Percentiles rank a stretch among this genome's conserved stretches.
phyloP scores from a whole-genome alignment of 345 rosid species.

The Boechera divaricarpa region DNA sequence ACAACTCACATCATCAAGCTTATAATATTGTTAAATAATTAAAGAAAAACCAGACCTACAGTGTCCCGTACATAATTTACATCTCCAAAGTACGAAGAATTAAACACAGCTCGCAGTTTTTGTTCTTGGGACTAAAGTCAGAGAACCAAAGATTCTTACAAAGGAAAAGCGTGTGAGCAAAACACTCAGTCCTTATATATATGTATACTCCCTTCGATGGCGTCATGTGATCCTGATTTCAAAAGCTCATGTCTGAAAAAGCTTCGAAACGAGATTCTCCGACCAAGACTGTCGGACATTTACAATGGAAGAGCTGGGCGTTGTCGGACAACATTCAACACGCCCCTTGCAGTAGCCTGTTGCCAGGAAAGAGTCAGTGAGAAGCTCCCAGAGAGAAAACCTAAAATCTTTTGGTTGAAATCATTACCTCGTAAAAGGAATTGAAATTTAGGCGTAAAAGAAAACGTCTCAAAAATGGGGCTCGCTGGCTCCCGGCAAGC shows the following conservation, averaged over 20 bases:
- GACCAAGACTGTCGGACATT: constrained; percentile 29
- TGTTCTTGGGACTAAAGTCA: background rate
- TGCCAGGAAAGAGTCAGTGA: constrained; percentile 30
- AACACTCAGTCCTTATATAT: background rate
- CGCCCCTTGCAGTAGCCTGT: constrained; percentile 89
- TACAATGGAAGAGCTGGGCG: constrained; percentile 68
- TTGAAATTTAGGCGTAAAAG: constrained; percentile 90
- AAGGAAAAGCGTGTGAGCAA: constrained; percentile 23
- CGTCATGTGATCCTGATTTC: constrained; percentile 26
- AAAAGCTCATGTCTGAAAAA: constrained; percentile 22
- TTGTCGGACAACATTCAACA: constrained; percentile 80
- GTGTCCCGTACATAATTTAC: constrained; percentile 15
- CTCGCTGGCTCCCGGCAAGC: constrained; percentile 96
- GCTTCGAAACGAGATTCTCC: constrained; percentile 11
- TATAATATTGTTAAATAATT: background rate
- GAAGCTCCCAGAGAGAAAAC: background rate
- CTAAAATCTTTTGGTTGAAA: background rate
- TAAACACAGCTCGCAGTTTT: constrained; percentile 27
- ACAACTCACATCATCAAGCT: constrained; percentile 11
- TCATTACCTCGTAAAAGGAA: constrained; percentile 84
- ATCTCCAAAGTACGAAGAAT: constrained; percentile 14
- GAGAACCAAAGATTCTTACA: constrained; percentile 4
- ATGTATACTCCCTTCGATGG: constrained; percentile 3
- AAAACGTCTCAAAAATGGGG: constrained; percentile 92
- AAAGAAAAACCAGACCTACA: constrained; percentile 14